phyloP scores from a whole-genome alignment of 2,329 filamentous ascomycete species.

The Fusarium pseudonygamai region DNA sequence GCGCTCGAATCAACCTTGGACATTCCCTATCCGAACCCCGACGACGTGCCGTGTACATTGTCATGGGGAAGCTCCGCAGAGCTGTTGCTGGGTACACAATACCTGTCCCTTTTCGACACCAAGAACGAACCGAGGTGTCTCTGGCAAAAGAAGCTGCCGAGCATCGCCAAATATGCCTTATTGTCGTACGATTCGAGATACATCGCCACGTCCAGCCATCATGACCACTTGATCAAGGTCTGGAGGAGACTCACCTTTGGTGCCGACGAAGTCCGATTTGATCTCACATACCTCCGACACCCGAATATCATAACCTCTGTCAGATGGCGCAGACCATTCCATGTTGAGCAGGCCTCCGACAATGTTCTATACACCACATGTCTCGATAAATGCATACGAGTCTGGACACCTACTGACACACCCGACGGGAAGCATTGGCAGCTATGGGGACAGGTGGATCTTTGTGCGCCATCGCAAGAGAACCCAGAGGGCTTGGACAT shows the following conservation, averaged over 20 bases:
- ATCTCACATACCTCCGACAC: slow-evolving; percentile 90
- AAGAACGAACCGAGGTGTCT: slow-evolving; percentile 61
- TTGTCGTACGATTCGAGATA: slow-evolving; percentile 89
- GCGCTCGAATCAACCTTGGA: slow-evolving; percentile 70
- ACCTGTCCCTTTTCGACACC: slow-evolving; percentile 74
- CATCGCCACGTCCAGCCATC: slow-evolving; percentile 80
- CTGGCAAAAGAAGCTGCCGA: slow-evolving; percentile 82
- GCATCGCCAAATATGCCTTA: slow-evolving; percentile 74
- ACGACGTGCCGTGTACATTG: slow-evolving; percentile 59
- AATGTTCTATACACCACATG: slow-evolving; percentile 93
- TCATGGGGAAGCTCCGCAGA: slow-evolving; percentile 92
- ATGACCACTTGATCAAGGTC: slow-evolving; percentile 88
- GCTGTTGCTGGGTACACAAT: slow-evolving; percentile 78
- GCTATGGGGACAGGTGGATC: slow-evolving; percentile 83
- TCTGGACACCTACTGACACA: slow-evolving; percentile 84
- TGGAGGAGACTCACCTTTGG: slow-evolving; percentile 91
- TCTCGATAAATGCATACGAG: slow-evolving; percentile 78
- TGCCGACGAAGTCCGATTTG: slow-evolving; percentile 83
- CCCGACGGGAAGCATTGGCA: slow-evolving; percentile 77
- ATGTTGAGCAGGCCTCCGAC: slow-evolving; percentile 80
- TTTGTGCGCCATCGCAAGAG: slow-evolving; percentile 74
- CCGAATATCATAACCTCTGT: slow-evolving; percentile 81
- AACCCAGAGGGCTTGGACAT: slow-evolving; percentile 31
- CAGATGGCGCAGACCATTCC: slow-evolving; percentile 84
- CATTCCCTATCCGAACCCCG: slow-evolving; percentile 44